Conservation (phyloP, 805 yeast species). For the Wickerhamomyces strasburgensis region DNA sequence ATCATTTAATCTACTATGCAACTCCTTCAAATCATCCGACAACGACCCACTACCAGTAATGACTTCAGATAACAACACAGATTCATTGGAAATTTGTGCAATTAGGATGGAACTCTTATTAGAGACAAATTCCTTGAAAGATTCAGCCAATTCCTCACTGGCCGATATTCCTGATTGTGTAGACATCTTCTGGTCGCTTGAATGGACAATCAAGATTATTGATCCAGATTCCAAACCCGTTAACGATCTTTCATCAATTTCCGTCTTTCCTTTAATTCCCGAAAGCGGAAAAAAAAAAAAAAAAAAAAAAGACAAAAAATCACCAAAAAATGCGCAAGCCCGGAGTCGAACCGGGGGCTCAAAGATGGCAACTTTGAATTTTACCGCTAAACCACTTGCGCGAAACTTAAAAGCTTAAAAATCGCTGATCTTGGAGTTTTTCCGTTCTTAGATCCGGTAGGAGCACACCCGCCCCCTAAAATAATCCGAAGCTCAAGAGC, state of each 20-base stretch:
- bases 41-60: constrained; percentile 29
- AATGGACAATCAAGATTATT: no score
- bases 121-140: constrained; percentile 40
- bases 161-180: constrained; percentile 58
- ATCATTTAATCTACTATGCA: constrained; percentile 30
- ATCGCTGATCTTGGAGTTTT: no score
- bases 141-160: constrained; percentile 37
- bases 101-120: constrained; percentile 31
- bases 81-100: constrained; percentile 33
- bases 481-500: no score
- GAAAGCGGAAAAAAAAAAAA: no score
- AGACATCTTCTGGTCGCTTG: no score
- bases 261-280: no score
- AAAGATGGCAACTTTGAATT: constrained; percentile 54
- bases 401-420: no score
- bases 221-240: no score
- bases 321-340: constrained; percentile 42
- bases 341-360: constrained; percentile 61
- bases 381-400: constrained; percentile 56
- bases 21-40: constrained; percentile 28
- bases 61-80: constrained; percentile 30
- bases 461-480: no score
- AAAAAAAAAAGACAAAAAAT: background rate
- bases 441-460: no score
- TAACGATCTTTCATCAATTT: no score